Conservation (phyloP, 2,329 filamentous ascomycete species). For the Penicillium occitanis region DNA sequence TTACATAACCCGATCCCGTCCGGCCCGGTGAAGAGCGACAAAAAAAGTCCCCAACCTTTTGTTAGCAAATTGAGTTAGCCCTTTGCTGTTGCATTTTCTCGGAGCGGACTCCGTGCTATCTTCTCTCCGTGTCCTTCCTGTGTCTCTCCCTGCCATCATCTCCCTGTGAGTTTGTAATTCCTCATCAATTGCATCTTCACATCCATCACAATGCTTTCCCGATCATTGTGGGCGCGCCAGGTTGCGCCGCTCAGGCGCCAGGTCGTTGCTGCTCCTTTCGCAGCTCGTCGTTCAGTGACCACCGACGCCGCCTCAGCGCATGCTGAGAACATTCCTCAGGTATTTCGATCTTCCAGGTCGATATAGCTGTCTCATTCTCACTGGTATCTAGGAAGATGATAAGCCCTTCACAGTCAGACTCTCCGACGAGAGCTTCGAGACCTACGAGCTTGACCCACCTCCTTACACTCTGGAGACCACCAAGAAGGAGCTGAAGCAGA, state of each 20-base stretch:
- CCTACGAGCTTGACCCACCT: slow-evolving; percentile 96
- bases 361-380: background rate
- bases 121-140: background rate
- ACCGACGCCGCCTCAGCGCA: slow-evolving; percentile 92
- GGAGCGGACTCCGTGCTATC: slow-evolving; percentile 12
- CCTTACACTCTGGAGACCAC: slow-evolving; percentile 89
- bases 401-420: slow-evolving; percentile 89
- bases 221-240: slow-evolving; percentile 64
- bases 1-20: slow-evolving; percentile 16
- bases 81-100: slow-evolving; percentile 7
- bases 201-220: slow-evolving; percentile 62
- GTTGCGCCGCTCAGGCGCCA: slow-evolving; percentile 56
- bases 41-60: slow-evolving; percentile 4
- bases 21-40: slow-evolving; percentile 13
- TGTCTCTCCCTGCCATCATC: slow-evolving; percentile 24
- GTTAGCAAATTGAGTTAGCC: background rate
- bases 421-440: slow-evolving; percentile 99
- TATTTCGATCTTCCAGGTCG: slow-evolving; percentile 33
- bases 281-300: slow-evolving; percentile 74
- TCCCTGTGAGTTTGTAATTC: slow-evolving; percentile 9
- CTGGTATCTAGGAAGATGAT: slow-evolving; percentile 71
- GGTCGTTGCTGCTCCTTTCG: slow-evolving; percentile 45
- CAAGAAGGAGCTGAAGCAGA: slow-evolving; percentile 97
- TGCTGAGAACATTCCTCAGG: slow-evolving; percentile 74
- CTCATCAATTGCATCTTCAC: slow-evolving; percentile 4